Base-by-base conservation (phyloP, 768 basidiomycete genomes). In the Tephrocybe rancida region DNA sequence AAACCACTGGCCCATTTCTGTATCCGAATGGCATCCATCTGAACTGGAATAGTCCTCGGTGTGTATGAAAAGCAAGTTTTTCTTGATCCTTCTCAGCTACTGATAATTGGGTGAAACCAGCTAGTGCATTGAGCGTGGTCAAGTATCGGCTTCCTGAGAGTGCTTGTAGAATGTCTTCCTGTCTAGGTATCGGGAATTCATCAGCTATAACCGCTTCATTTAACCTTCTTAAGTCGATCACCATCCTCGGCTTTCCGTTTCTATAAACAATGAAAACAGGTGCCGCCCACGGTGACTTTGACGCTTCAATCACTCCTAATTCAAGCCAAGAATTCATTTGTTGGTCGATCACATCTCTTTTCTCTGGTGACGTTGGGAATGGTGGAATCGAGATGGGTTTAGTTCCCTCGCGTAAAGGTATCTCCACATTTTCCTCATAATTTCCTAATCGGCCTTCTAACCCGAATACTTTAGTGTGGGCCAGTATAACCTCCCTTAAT, bases 291-390 rank as follows among this genome's bases (percentile, higher is more conserved):
- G 74, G 76, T 52, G 73, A 75, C 2, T 58, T 55, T 0, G 74
- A 76, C 0, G 67, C 68, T 49, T 78, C 73, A 25, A 78, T 75
- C 0, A 78, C 71, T 4, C 64, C 73, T 8, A 61, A 51, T 14
- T 61, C 39, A 5, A 76, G 52, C 72, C 72, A 76, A 0, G 56
- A 41, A 14, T 67, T 57, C 39, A 70, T 58, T 42, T 69, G 68
- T 37, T 64, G 55, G 35, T 68, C 65, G 3, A 70, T 68, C 0
- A 70, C 61, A 44, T 64, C 56, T 24, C 64, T 37, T 27, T 68
- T 69, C 1, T 60, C 68, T 11, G 65, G 69, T 1, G 67, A 69
- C 1, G 59, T 39, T 1, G 52, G 49, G 35, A 58, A 71, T 1
- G 60, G 55, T 0, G 70, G 66, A 4, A 68, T 9, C 0, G 68